Evolutionary conservation across 2,329 filamentous ascomycete genomes (phyloP), one percentile per base, ranked within the genome.

Genomic region (Trichoderma atrobrunneum): DNA sequence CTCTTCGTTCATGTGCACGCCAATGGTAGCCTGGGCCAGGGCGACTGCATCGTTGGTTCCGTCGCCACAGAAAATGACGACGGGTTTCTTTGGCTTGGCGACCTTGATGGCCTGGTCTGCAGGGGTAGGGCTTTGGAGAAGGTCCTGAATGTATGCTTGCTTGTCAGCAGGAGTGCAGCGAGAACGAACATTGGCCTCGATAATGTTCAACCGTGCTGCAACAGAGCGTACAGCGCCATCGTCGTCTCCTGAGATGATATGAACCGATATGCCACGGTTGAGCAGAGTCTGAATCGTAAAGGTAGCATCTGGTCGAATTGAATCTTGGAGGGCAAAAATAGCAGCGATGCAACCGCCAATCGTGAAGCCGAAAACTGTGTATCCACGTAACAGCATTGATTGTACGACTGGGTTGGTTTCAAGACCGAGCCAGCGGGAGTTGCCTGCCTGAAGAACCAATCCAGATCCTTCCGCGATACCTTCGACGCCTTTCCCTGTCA

Each of bases 31-130:
- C 77, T 90, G 88, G 0, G 91, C 89, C 3, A 95, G 85, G 0
- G 93, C 93, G 3, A 89, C 85, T 0, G 93, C 91, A 77, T 95
- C 93, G 78, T 95, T 95, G 16, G 91, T 94, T 2, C 93, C 93
- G 76, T 95, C 93, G 39, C 93, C 93, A 65, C 88, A 87, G 79
- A 95, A 95, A 7, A 94, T 80, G 21, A 93, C 87, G 1, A 86
- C 79, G 0, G 81, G 76, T 54, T 77, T 74, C 39, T 76, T 76
- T 3, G 11, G 3, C 11, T 64, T 63, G 21, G 7, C 5, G 3
- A n/a, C 7, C 7, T 43, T 36, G 8, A 75, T 74, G 12, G 51
- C 43, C 1, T 68, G 21, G 0, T 18, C 14, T 4, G 60, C 3
- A 8, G 24, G 3, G 34, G 5, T 2, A 28, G 34, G 26, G 3